Conservation (phyloP, 2,329 filamentous ascomycete species). For the Fusarium sp. region DNA sequence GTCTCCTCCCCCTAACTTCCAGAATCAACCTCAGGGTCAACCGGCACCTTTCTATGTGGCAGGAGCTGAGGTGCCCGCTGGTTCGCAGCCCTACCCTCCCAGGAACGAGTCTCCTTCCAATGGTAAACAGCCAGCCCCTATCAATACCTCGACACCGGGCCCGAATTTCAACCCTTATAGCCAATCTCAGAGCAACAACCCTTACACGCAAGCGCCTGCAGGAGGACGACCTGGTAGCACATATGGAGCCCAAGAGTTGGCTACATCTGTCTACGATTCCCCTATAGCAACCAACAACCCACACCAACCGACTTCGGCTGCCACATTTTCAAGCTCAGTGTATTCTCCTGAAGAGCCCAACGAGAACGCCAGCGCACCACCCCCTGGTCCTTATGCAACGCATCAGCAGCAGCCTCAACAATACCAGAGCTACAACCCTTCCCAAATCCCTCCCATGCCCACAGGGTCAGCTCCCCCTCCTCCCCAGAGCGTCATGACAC, state of each 20-base stretch:
- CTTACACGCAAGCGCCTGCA: conserved; percentile 57
- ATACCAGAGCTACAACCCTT: conserved; percentile 56
- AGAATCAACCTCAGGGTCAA: conserved; percentile 59
- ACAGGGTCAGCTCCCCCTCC: conserved; percentile 47
- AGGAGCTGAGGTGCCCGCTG: conserved; percentile 63
- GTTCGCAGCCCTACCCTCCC: conserved; percentile 60
- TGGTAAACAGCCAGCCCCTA: conserved; percentile 59
- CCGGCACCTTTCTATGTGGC: conserved; percentile 74
- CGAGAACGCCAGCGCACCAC: conserved; percentile 44
- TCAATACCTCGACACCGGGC: conserved; percentile 63
- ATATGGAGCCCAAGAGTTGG: conserved; percentile 80
- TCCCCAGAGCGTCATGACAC: conserved; percentile 48
- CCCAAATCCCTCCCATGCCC: conserved; percentile 54
- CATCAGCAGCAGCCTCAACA: conserved; percentile 50
- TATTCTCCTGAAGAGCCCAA: conserved; percentile 59
- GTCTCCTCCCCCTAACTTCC: conserved; percentile 65
- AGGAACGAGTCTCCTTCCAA: conserved; percentile 61
- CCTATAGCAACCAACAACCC: conserved; percentile 68
- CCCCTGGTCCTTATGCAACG: conserved; percentile 42
- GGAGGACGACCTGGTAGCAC: conserved; percentile 71
- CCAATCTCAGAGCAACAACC: conserved; percentile 44
- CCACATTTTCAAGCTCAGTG: conserved; percentile 57
- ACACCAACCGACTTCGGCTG: conserved; percentile 46
- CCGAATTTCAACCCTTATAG: conserved; percentile 57
- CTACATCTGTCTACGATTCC: conserved; percentile 81